Evolutionary conservation across 1,284 basidiomycete genomes (phyloP).

Genomic region (Ustilago loliicola): DNA sequence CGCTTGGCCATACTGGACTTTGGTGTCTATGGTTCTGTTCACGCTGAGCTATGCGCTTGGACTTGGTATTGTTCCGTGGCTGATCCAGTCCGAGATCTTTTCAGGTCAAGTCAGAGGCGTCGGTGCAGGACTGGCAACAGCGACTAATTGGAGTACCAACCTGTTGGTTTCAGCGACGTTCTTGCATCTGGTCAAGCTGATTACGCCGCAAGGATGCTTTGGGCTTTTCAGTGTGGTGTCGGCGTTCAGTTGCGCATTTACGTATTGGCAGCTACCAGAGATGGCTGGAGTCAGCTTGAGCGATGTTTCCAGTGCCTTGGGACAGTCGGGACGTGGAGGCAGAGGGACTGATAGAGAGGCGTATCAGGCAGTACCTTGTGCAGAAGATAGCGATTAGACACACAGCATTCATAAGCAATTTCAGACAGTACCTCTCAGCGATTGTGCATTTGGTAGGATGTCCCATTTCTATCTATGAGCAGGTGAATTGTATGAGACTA

Average conservation of each 20-base stretch:
- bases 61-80: constrained; percentile 62
- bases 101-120: constrained; percentile 45
- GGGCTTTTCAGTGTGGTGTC: constrained; percentile 49
- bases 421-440: neutral
- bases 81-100: constrained; percentile 62
- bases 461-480: constrained; percentile 1
- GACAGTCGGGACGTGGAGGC: neutral
- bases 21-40: constrained; percentile 50
- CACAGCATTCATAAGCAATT: neutral
- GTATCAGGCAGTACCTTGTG: constrained; percentile 31
- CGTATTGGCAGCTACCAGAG: constrained; percentile 56
- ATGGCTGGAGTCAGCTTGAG: constrained; percentile 45
- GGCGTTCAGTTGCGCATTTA: constrained; percentile 53
- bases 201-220: constrained; percentile 52
- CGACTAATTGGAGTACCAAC: constrained; percentile 58
- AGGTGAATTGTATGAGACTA: neutral
- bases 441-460: neutral
- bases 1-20: constrained; percentile 51
- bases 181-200: constrained; percentile 47
- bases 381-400: constrained; percentile 19
- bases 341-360: constrained; percentile 3
- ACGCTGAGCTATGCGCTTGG: constrained; percentile 62
- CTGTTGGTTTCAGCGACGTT: constrained; percentile 51
- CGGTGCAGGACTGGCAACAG: constrained; percentile 55
- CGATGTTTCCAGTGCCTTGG: constrained; percentile 26